Evolutionary conservation across 148 eudicot genomes (phyloP), one percentile per base, ranked within the genome.

Genomic region (Diospyros lotus): DNA sequence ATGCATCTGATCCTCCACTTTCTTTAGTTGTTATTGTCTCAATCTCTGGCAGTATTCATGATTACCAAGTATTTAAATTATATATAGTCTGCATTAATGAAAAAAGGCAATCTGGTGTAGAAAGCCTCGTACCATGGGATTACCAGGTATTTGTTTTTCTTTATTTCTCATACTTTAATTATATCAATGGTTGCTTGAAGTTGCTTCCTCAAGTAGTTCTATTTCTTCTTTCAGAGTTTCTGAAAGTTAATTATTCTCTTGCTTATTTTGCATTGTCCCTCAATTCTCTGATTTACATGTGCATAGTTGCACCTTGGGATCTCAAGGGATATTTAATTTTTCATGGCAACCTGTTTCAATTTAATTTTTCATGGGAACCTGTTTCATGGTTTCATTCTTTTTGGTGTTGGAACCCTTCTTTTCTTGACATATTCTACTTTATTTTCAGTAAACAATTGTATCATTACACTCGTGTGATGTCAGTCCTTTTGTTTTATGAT

Each of bases 11-110:
- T 86, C 84, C 96, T 76, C 80, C 64, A 44, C 93, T 92, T 69
- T 87, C 96, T 78, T 78, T 72, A 68, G 87, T 90, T 76, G 88
- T 90, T 79, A 88, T 95, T 72, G 79, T 95, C 84, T 95, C 98
- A 55, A 88, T 92, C 55, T 89, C 98, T 75, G 98, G 97, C 58
- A 97, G 97, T 79, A 84, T 85, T 75, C 83, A 91, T 80, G 99
- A 95, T 86, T 95, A 88, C 83, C 99, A 95, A 97, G 99, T 93
- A 87, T 41, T 58, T 63, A 28, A 28, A 28, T 28, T 28, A 28
- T 28, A 28, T 28, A 28, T 28, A 28, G 28, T 28, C 28, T 28
- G 28, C 28, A 28, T 28, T 28, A 28, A 28, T 28, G 28, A 28
- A 28, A 28, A 28, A 28, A 28, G 28, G 28, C 28, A 28, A 28